Percentiles rank a stretch among this genome's conserved stretches.
Evolutionary conservation across 2,329 filamentous ascomycete genomes (phyloP).

Genomic region (Nakataea oryzae): DNA sequence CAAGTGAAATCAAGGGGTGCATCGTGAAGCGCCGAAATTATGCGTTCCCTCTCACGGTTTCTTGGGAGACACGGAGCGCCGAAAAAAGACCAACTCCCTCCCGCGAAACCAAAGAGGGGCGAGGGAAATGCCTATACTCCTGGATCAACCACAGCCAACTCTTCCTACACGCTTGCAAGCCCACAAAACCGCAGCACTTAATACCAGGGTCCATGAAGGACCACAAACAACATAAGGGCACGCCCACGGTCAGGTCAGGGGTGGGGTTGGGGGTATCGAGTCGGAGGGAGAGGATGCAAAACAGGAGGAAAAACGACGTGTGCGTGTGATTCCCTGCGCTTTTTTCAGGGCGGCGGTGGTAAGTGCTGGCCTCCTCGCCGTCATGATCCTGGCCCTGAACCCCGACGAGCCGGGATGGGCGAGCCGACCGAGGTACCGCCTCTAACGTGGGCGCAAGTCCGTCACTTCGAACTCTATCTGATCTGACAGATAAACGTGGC

Average conservation of each 20-base stretch:
- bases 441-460: conserved; percentile 30
- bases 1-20: not conserved
- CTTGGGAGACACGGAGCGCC: too few species aligned
- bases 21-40: not conserved
- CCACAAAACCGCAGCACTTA: not conserved
- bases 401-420: not conserved
- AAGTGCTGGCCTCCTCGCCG: not conserved
- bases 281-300: not conserved
- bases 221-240: not conserved
- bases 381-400: not conserved
- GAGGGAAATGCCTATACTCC: not conserved
- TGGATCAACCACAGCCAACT: not conserved
- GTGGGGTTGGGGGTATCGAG: not conserved
- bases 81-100: not conserved
- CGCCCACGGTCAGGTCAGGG: not conserved
- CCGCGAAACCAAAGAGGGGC: not conserved
- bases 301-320: not conserved
- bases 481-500: conserved; percentile 60
- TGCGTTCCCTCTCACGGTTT: not conserved
- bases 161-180: not conserved
- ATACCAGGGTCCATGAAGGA: not conserved
- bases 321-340: not conserved
- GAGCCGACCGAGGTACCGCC: not conserved
- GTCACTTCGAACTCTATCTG: conserved; percentile 51
- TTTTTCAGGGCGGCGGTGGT: not conserved